These are phyloP conservation scores for Citrus australasica DNA, from an alignment of 345 rosid species.

Conservation along the genomic window DNA sequence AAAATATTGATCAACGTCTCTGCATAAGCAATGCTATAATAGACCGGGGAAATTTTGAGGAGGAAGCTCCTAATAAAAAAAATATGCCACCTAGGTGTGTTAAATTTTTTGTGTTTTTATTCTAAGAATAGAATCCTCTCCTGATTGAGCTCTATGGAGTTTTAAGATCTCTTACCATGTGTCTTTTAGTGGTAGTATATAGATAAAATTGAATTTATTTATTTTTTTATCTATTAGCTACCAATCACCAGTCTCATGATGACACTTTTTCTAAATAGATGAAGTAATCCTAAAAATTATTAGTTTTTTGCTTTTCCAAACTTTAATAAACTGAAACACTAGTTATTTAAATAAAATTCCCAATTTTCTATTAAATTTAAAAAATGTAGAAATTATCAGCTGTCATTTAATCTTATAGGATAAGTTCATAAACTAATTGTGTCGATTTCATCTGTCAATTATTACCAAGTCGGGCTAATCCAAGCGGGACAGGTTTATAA, in stretches of 20 bases:
- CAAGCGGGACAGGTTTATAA: no score
- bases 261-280: not conserved
- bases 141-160: no score
- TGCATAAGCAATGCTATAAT: no score
- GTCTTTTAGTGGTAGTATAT: no score
- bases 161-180: no score
- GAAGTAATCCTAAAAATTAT: not conserved
- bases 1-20: not conserved
- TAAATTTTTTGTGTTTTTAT: no score
- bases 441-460: not conserved
- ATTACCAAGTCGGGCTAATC: not conserved
- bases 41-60: no score
- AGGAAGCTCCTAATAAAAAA: no score
- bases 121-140: fast-evolving
- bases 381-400: not conserved
- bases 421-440: not conserved
- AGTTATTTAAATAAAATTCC: not conserved
- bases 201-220: no score
- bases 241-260: no score
- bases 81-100: no score
- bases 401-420: not conserved
- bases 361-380: not conserved
- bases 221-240: no score
- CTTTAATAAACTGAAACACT: not conserved
- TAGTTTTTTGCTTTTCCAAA: not conserved